phyloP scores from a whole-genome alignment of 371 early-diverging fungal genomes.

The Mucor sp. region DNA sequence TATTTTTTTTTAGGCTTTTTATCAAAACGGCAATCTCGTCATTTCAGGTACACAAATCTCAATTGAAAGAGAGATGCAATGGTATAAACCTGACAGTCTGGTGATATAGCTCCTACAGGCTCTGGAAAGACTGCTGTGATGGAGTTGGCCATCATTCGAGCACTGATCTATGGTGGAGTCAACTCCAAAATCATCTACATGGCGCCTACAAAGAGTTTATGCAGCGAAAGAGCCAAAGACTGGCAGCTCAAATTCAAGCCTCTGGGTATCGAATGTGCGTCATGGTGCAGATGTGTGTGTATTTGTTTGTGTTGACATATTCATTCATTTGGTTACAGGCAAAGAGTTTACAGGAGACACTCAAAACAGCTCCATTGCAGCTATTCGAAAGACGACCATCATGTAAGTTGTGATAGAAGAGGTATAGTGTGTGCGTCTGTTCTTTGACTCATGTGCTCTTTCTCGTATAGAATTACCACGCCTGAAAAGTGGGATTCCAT shows the following conservation, averaged over 20 bases:
- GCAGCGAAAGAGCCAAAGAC: constrained; percentile 69
- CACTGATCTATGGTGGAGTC: constrained; percentile 28
- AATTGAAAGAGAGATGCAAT: neutral
- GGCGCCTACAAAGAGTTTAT: constrained; percentile 88
- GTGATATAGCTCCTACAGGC: constrained; percentile 80
- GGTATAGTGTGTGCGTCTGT: neutral
- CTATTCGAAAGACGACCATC: constrained; percentile 35
- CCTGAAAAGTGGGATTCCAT: constrained; percentile 84
- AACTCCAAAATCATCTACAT: constrained; percentile 74
- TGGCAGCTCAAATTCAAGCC: constrained; percentile 65
- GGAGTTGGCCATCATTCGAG: constrained; percentile 69
- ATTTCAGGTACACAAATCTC: constrained; percentile 39
- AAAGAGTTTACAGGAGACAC: constrained; percentile 85
- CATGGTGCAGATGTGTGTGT: neutral
- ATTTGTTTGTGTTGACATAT: neutral
- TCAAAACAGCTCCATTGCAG: constrained; percentile 32
- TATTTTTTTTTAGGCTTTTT: constrained; percentile 25
- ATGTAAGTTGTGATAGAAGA: constrained; percentile 25
- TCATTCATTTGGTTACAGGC: constrained; percentile 22
- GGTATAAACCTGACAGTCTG: too few relatives aligned
- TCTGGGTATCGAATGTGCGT: constrained; percentile 58
- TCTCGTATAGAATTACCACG: constrained; percentile 71
- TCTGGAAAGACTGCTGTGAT: constrained; percentile 83
- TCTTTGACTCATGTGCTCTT: too few relatives aligned
- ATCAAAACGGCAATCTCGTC: constrained; percentile 59